These are phyloP conservation scores for Rhodotorula sp. DNA, from an alignment of 1,284 basidiomycete species.

Conservation along the genomic window DNA sequence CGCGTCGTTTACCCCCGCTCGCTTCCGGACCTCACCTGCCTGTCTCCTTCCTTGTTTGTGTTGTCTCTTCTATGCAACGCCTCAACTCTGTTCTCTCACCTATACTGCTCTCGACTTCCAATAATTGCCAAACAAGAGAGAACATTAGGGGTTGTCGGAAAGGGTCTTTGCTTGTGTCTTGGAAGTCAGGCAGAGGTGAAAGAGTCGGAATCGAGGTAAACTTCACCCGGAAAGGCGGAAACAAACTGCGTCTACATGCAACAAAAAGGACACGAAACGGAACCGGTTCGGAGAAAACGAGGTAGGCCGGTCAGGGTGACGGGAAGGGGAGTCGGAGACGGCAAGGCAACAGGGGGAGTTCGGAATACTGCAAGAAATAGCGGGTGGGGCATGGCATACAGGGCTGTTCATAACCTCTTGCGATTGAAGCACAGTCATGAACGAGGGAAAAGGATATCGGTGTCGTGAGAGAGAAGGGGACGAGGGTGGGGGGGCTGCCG, in stretches of 20 bases:
- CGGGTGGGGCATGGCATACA: neutral
- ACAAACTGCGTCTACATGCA: neutral
- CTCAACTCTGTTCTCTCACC: neutral
- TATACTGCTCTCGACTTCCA: neutral
- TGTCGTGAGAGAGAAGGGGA: neutral
- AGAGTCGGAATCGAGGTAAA: neutral
- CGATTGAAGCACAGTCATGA: neutral
- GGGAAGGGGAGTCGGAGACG: too few species aligned
- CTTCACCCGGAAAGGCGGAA: too few species aligned
- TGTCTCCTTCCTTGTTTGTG: too few species aligned
- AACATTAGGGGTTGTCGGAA: neutral
- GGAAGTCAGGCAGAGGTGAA: neutral
- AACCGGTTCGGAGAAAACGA: neutral
- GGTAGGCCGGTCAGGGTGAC: neutral
- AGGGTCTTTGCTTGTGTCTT: neutral
- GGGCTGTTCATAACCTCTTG: too few species aligned
- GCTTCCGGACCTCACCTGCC: too few species aligned
- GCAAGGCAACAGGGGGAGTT: neutral
- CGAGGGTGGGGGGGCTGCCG: neutral
- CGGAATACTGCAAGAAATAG: neutral
- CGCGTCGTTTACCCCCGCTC: neutral
- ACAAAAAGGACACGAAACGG: neutral
- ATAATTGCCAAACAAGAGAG: neutral
- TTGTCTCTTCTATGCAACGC: neutral
- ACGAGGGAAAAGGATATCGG: neutral